phyloP scores from a whole-genome alignment of 2,329 filamentous ascomycete species.

The Penicillium capsulatum region DNA sequence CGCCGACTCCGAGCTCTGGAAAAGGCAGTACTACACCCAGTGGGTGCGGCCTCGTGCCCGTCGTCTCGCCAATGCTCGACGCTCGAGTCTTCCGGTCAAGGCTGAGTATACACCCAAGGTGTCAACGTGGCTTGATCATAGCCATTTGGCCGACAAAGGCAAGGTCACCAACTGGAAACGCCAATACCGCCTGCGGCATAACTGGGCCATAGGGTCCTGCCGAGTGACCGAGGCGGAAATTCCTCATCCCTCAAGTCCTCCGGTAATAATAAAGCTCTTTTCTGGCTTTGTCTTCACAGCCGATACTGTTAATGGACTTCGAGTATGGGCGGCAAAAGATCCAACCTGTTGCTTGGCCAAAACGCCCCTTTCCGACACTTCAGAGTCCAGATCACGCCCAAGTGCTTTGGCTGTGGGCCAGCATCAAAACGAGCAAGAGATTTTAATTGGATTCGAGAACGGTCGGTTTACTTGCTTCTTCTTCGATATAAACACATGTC shows the following conservation, averaged over 20 bases:
- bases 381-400: conserved; percentile 59
- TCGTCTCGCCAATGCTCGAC: conserved; percentile 65
- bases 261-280: conserved; percentile 69
- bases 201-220: conserved; percentile 82
- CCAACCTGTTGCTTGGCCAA: conserved; percentile 58
- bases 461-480: conserved; percentile 69
- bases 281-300: conserved; percentile 75
- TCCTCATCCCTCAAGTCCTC: conserved; percentile 52
- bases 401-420: conserved; percentile 47
- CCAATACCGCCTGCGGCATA: conserved; percentile 82
- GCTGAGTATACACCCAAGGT: conserved; percentile 52
- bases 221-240: conserved; percentile 73
- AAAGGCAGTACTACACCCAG: conserved; percentile 76
- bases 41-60: conserved; percentile 80
- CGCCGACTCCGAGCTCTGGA: conserved; percentile 85
- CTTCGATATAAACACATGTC: conserved; percentile 47
- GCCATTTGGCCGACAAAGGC: conserved; percentile 51
- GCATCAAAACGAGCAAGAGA: conserved; percentile 49
- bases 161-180: conserved; percentile 71
- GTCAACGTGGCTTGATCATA: conserved; percentile 60
- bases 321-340: conserved; percentile 69
- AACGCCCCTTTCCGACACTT: conserved; percentile 27
- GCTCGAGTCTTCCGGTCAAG: conserved; percentile 35
- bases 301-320: conserved; percentile 64
- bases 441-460: conserved; percentile 66